Percentiles rank a stretch among this genome's conserved stretches.
phyloP scores from a whole-genome alignment of 441 rosid species.

The Geranium incanum region DNA sequence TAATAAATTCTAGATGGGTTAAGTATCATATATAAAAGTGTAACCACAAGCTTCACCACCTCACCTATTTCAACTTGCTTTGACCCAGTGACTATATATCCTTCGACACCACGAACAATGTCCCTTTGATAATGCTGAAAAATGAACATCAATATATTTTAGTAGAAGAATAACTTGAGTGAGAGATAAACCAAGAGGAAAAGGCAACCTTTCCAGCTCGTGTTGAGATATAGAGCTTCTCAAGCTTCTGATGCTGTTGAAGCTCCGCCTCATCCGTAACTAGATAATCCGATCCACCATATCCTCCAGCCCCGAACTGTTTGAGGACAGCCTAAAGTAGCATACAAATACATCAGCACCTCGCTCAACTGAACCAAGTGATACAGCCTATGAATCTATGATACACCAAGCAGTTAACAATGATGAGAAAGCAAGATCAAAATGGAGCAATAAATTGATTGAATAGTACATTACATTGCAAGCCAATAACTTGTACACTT shows the following conservation, averaged over 20 bases:
- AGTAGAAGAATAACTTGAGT: slow-evolving; percentile 6
- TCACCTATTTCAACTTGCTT: slow-evolving; percentile 90
- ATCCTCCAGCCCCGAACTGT: slow-evolving; percentile 83
- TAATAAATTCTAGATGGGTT: slow-evolving; percentile 2
- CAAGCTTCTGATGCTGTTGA: slow-evolving; percentile 74
- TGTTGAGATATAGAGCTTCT: slow-evolving; percentile 86
- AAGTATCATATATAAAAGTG: background rate
- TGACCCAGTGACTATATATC: slow-evolving; percentile 69
- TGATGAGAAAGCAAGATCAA: background rate
- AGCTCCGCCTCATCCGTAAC: slow-evolving; percentile 69
- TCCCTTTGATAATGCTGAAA: slow-evolving; percentile 86
- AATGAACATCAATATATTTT: slow-evolving; percentile 4
- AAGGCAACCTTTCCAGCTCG: slow-evolving; percentile 70
- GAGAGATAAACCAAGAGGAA: background rate
- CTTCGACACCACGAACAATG: slow-evolving; percentile 85
- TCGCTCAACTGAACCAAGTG: background rate
- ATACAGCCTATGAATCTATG: background rate
- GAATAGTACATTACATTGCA: background rate
- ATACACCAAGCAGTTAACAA: background rate
- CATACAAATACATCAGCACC: background rate
- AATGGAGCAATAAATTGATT: background rate
- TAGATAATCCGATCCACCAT: slow-evolving; percentile 64
- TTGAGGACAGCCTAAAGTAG: slow-evolving; percentile 69
- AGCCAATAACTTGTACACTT: too few species aligned
- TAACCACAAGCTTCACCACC: slow-evolving; percentile 17